Evolutionary conservation across 1,284 basidiomycete species (phyloP).

Genomic region (Papiliotrema flavescens): DNA sequence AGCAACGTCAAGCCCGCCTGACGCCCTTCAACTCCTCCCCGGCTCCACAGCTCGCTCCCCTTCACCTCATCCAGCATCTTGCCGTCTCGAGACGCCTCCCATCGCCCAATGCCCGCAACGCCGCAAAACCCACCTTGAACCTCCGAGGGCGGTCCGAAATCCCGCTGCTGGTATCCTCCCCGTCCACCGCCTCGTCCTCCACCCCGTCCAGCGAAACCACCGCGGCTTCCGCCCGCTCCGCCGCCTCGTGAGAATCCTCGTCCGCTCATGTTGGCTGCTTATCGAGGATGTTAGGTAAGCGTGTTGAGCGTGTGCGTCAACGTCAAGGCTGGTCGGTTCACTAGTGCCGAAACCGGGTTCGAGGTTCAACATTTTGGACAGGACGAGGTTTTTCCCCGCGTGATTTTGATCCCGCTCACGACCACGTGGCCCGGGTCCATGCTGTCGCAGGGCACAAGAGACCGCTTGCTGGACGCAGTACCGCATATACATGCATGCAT

Average conservation of each 20-base stretch:
- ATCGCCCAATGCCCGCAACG: no score
- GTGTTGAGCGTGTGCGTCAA: neutral
- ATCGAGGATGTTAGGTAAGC: neutral
- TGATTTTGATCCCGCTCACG: no score
- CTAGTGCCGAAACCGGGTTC: no score
- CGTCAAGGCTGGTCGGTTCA: neutral
- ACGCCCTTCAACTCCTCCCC: no score
- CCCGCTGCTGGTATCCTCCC: constrained; percentile 64
- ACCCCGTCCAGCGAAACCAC: constrained; percentile 32
- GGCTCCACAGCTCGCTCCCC: no score
- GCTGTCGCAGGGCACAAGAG: neutral
- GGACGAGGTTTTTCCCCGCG: no score
- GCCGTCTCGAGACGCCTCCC: no score
- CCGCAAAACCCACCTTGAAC: constrained; percentile 64
- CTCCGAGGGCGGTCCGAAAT: constrained; percentile 76
- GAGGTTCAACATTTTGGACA: no score
- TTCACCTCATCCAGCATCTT: no score
- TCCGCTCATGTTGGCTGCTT: constrained; percentile 41
- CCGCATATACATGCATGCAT: neutral
- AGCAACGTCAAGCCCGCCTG: no score
- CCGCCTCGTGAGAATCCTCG: constrained; percentile 48
- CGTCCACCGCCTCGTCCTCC: constrained; percentile 52
- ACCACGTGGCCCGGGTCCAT: no score
- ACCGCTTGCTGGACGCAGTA: neutral
- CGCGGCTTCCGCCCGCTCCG: constrained; percentile 25